A percentile compares a stretch with the other conserved stretches of the same genome.
Evolutionary conservation across 2,329 filamentous ascomycete genomes (phyloP).

Genomic region (Aspergillus luchuensis): DNA sequence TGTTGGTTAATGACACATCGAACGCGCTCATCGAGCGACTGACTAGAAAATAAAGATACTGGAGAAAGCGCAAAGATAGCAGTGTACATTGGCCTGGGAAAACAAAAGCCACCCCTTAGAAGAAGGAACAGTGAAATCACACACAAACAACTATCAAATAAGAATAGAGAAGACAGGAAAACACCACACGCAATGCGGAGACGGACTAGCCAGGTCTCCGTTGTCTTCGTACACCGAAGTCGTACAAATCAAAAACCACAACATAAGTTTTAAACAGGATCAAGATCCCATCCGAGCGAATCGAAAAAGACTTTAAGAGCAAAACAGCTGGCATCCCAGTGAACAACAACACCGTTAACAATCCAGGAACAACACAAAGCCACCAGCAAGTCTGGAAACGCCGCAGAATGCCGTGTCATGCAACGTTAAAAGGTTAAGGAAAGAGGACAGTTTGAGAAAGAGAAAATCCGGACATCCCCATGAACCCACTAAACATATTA

Average conservation of each 20-base stretch:
- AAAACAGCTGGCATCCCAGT: conserved; percentile 10
- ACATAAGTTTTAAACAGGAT: conserved; percentile 8
- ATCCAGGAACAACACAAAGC: conserved; percentile 23
- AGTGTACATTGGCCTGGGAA: conserved; percentile 2
- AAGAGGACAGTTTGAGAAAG: background rate
- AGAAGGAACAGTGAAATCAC: conserved; percentile 1
- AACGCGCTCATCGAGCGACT: background rate
- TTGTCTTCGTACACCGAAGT: conserved; percentile 27
- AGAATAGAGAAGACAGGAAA: conserved; percentile 2
- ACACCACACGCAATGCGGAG: conserved; percentile 4
- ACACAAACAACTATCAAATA: too few relatives aligned
- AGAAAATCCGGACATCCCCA: conserved; percentile 1
- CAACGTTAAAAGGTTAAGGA: conserved; percentile 7
- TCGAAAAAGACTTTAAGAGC: background rate
- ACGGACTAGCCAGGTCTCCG: conserved; percentile 19
- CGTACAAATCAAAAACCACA: conserved; percentile 3
- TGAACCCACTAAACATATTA: conserved; percentile 5
- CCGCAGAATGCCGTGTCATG: conserved; percentile 15
- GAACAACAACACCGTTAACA: conserved; percentile 20
- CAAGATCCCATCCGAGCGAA: background rate
- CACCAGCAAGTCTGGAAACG: conserved; percentile 14
- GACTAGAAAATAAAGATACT: background rate
- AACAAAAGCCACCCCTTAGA: background rate
- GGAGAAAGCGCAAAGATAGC: background rate
- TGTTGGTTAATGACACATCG: background rate